Evolutionary conservation across 2,329 filamentous ascomycete genomes (phyloP).

Genomic region (Penicillium sp.): DNA sequence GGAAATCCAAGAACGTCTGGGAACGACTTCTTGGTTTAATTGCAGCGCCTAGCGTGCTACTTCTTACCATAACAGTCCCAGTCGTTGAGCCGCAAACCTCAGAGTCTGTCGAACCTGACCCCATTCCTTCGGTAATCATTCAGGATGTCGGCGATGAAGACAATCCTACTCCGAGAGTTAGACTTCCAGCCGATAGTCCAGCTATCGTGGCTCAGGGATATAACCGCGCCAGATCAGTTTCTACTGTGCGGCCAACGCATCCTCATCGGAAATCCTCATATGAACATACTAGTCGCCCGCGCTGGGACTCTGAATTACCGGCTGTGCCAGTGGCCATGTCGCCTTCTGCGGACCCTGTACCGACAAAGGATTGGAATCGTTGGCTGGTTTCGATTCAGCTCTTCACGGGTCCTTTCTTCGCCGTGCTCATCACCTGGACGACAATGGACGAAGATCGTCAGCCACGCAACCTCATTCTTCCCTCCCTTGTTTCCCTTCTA

Average conservation of each 20-base stretch:
- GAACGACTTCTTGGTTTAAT: slow-evolving; percentile 78
- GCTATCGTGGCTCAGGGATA: slow-evolving; percentile 25
- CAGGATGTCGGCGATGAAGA: slow-evolving; percentile 20
- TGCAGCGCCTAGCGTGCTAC: slow-evolving; percentile 84
- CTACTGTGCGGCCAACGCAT: slow-evolving; percentile 9
- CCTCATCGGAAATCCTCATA: slow-evolving; percentile 20
- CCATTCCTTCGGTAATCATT: slow-evolving; percentile 30
- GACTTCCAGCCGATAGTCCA: slow-evolving; percentile 41
- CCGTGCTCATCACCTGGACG: slow-evolving; percentile 67
- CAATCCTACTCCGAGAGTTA: slow-evolving; percentile 27
- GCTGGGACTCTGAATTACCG: slow-evolving; percentile 44
- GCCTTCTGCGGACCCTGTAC: neutral
- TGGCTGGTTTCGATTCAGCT: slow-evolving; percentile 87
- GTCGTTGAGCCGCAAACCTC: slow-evolving; percentile 72
- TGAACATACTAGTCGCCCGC: slow-evolving; percentile 19
- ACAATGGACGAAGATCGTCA: slow-evolving; percentile 58
- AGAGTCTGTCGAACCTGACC: slow-evolving; percentile 47
- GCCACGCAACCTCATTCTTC: slow-evolving; percentile 53
- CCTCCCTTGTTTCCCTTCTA: slow-evolving; percentile 65
- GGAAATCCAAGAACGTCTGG: slow-evolving; percentile 78
- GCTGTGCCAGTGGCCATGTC: slow-evolving; percentile 27
- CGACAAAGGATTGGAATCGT: slow-evolving; percentile 70
- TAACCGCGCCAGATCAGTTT: slow-evolving; percentile 1
- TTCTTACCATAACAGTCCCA: slow-evolving; percentile 85
- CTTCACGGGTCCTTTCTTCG: slow-evolving; percentile 82